Percentiles rank a stretch among this genome's conserved stretches.
Evolutionary conservation across 345 rosid genomes (phyloP).

Genomic region (Eucalyptus tenuipes): DNA sequence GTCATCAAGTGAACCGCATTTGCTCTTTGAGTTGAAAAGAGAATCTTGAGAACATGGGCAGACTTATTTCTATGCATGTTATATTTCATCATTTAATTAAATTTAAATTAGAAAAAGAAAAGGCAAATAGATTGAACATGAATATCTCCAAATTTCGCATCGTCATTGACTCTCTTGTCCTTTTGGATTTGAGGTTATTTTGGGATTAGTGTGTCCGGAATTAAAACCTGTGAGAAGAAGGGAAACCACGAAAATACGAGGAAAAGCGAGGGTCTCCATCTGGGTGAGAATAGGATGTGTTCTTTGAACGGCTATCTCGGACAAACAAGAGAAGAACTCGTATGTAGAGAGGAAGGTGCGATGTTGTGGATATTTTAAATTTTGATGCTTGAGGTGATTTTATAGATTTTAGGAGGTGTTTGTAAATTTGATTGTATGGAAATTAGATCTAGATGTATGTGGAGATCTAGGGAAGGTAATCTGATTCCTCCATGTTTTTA

Average conservation of each 20-base stretch:
- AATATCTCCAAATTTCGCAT: too few species aligned
- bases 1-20: too few species aligned
- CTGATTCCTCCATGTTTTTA: neutral
- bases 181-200: neutral
- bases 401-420: neutral
- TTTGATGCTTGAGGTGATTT: neutral
- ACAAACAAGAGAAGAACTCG: neutral
- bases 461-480: too few species aligned
- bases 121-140: too few species aligned
- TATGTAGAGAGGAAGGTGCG: neutral
- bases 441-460: too few species aligned
- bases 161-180: neutral
- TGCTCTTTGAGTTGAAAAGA: too few species aligned
- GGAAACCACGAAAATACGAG: neutral
- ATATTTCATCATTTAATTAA: too few species aligned
- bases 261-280: neutral
- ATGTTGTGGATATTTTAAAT: neutral
- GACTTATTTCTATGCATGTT: too few species aligned
- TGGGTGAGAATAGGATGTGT: neutral
- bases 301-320: neutral
- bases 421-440: neutral
- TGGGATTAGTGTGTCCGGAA: neutral
- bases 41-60: too few species aligned
- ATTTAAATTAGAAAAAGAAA: too few species aligned
- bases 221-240: neutral